Percentiles rank a stretch among this genome's conserved stretches.
These are phyloP conservation scores for Knoxdaviesia capensis DNA, from an alignment of 2,329 filamentous ascomycete species.

Conservation along the genomic window DNA sequence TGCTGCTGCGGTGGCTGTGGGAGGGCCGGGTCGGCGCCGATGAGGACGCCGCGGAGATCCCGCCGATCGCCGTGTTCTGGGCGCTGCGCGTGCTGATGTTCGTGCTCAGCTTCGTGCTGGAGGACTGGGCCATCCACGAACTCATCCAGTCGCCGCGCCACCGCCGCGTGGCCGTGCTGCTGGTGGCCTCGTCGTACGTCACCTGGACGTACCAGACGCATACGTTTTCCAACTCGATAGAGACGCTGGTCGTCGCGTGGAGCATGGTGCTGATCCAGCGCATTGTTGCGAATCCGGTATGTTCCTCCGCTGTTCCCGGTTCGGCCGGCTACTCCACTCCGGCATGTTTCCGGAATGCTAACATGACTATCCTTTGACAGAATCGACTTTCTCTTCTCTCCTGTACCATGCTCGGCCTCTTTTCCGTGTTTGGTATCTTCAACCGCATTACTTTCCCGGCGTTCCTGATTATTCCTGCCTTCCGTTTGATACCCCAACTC, in stretches of 20 bases:
- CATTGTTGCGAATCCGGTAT: slow-evolving; percentile 60
- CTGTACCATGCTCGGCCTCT: slow-evolving; percentile 58
- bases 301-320: slow-evolving; percentile 8
- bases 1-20: slow-evolving; percentile 81
- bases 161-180: slow-evolving; percentile 53
- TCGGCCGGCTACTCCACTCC: background rate
- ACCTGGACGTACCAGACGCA: slow-evolving; percentile 98
- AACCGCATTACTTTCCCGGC: slow-evolving; percentile 96
- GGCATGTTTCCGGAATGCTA: slow-evolving; percentile 6
- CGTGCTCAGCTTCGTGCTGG: slow-evolving; percentile 79
- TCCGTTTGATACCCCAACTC: slow-evolving; percentile 74
- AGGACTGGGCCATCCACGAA: slow-evolving; percentile 95
- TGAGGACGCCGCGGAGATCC: slow-evolving; percentile 53
- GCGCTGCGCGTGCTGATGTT: slow-evolving; percentile 82
- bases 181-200: slow-evolving; percentile 91
- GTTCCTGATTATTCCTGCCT: slow-evolving; percentile 66
- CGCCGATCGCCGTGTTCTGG: slow-evolving; percentile 80
- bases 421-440: slow-evolving; percentile 73
- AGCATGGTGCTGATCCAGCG: slow-evolving; percentile 78
- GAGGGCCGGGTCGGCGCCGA: slow-evolving; percentile 36
- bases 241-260: slow-evolving; percentile 86
- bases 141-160: slow-evolving; percentile 56
- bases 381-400: slow-evolving; percentile 58
- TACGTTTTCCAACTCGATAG: slow-evolving; percentile 93
- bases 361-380: slow-evolving; percentile 17